Evolutionary conservation across 2,329 filamentous ascomycete genomes (phyloP), one percentile per base, ranked within the genome.

Genomic region (Ophidiomyces ophidiicola): DNA sequence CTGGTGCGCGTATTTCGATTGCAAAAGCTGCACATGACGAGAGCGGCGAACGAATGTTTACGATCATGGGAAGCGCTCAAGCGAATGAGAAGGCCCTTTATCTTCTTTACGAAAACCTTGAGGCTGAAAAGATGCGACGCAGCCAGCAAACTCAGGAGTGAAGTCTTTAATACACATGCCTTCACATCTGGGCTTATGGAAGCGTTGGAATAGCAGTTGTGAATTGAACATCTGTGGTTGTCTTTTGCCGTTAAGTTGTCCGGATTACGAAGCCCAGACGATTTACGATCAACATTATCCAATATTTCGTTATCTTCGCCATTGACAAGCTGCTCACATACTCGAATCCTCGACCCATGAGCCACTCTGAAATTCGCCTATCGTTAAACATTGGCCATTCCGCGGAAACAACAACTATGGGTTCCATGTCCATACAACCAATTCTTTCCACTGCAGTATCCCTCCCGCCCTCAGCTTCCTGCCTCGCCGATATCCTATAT

Each of bases 21-120:
- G 88, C 88, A 53, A 96, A 94, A 71, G 79, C 87, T 32, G 85
- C 90, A 41, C 90, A 98, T 56, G 90, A 98, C 53, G 90, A 96
- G 51, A 92, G 85, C 44, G 90, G 90, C 50, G 90, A 98, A 72
- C 80, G 90, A 55, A 98, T 98, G 90, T 98, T 98, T 69, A 98
- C 90, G 56, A 98, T 98, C 60, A 94, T 93, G 74, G 90, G 90
- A 50, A 92, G 83, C 45, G 80, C 84, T 44, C 81, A 80, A 65
- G 85, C 86, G 48, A 98, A 98, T 55, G 90, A 98, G 66, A 88
- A 86, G 52, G 90, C 90, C 3, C 72, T 98, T 19, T 94, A 94
- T 64, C 78, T 98, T 39, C 71, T 98, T 47, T 98, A 98, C 61
- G 90, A 98, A 72, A 98, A 98, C 64, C 76, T 98, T 36, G 90